Base-by-base conservation (phyloP, 1,284 basidiomycete species). In the Ceratobasidium sp. region DNA sequence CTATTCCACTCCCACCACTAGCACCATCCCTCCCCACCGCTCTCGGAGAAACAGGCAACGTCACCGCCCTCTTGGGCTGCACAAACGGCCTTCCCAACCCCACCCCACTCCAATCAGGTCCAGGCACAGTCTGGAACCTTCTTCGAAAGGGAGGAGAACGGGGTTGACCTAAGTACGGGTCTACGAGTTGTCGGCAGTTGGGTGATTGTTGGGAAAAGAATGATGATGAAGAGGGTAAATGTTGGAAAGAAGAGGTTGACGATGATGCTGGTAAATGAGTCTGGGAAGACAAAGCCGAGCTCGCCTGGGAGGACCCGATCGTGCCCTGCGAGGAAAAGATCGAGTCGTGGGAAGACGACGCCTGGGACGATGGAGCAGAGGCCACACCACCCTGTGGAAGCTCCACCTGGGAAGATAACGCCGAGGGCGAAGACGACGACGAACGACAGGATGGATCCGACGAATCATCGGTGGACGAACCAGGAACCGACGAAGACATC, bases 301-400 rank as follows among this genome's bases (percentile, higher is more conserved):
- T 69, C 1, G 10, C 26, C 55, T 55, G 49, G 0, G 56, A 72
- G 28, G 70, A 56, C 39, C 40, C 23, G 20, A 46, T 3, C 13
- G 67, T 69, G 40, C 10, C 33, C 67, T 69, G 71, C 18, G 71
- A 51, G n/a, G 71, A 75, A 63, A 75, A 75, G 9, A 75, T 53
- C 26, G 71, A 75, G 18, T 75, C 71, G 58, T 63, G 56, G 60
- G 71, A 75, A 63, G 60, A 40, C 28, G 67, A 56, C 23, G 63
- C 63, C 15, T 42, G 39, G 44, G 63, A 66, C 63, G 63, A 44
- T 12, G 23, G 18, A 2, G 67, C 49, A 10, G 46, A 49, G 18
- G 46, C 46, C 46, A 7, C 33, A 33, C 33, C 33, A 33, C 33
- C 33, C 33, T 33, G 33, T 33, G 33, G 33, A 33, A 69, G 20